Base-by-base conservation (phyloP, 768 basidiomycete species). In the Russula vinacea region DNA sequence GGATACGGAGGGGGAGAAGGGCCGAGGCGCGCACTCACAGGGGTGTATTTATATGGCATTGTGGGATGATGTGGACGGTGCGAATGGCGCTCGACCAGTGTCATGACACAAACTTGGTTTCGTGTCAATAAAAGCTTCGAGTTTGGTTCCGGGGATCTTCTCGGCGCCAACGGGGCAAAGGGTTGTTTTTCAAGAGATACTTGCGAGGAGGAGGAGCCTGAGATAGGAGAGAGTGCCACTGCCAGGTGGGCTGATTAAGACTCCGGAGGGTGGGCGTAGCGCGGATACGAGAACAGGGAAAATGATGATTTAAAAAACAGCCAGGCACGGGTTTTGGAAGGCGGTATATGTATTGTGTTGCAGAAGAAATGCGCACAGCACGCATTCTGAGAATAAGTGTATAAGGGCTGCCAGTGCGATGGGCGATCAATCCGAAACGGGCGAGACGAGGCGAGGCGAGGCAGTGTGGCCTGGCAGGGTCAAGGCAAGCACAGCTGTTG, bases 21-120 rank as follows among this genome's bases (percentile, higher is more conserved):
- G 54, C 59, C 58, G 55, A 39, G 42, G 53, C 58, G 58, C 40
- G 61, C n/a, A 61, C 62, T 60, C 51, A 68, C 62, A n/a, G 60
- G 56, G 4, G 62, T 67, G 62, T 67, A 68, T 67, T 67, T 68
- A 68, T 68, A 68, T 26, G 66, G 58, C 62, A 63, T 64, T 32
- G 35, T 10, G 10, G 65, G 51, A 33, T 60, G 60, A 52, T 62
- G 66, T 55, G 61, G 54, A 45, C 54, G 55, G 26, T 60, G 55
- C 33, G 57, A 51, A 22, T 58, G 61, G 49, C 60, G 65, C 47
- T 68, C 67, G 44, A 68, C 67, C 42, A 68, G 56, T 51, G 68
- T 56, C 66, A 68, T 68, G 65, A 53, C 65, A 58, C 64, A 58
- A 56, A 57, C n/a, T 59, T 37, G 45, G n/a, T 44, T 47, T 57